phyloP scores from a whole-genome alignment of 2,329 filamentous ascomycete species.

The Dactylonectria macrodidyma region DNA sequence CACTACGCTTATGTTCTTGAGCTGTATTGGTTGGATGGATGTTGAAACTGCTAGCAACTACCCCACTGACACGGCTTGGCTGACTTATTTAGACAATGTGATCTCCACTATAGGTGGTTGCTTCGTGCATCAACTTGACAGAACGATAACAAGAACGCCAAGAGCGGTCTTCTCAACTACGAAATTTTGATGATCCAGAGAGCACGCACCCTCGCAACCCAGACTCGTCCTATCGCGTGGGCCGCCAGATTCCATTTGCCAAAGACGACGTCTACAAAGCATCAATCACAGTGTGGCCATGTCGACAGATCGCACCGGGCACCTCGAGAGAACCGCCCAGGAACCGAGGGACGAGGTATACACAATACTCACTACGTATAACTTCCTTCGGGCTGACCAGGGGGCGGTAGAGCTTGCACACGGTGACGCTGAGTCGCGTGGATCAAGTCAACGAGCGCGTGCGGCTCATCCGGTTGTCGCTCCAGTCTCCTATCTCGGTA shows the following conservation, averaged over 20 bases:
- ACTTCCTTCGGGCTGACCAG: not conserved
- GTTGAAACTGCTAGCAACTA: not conserved
- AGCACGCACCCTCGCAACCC: not conserved
- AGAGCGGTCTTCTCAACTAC: not conserved
- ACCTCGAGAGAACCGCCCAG: conserved; percentile 64
- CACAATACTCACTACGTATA: not conserved
- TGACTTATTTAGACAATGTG: not conserved
- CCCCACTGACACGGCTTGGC: not conserved
- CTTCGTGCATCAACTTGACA: not conserved
- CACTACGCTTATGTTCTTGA: not conserved
- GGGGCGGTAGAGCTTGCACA: conserved; percentile 65
- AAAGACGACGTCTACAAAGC: not conserved
- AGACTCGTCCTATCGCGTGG: not conserved
- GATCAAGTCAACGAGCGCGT: conserved; percentile 76
- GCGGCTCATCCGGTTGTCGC: conserved; percentile 76
- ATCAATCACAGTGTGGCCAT: conserved; percentile 27
- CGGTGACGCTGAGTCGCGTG: conserved; percentile 73
- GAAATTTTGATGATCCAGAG: not conserved
- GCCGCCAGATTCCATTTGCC: not conserved
- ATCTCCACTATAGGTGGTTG: not conserved
- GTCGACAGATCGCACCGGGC: conserved; percentile 37
- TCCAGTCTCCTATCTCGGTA: conserved; percentile 68
- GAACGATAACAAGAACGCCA: not conserved
- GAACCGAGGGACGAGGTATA: conserved; percentile 77
- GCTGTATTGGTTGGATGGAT: not conserved